Conservation (phyloP, 148 eudicot species). For the Silene latifolia region DNA sequence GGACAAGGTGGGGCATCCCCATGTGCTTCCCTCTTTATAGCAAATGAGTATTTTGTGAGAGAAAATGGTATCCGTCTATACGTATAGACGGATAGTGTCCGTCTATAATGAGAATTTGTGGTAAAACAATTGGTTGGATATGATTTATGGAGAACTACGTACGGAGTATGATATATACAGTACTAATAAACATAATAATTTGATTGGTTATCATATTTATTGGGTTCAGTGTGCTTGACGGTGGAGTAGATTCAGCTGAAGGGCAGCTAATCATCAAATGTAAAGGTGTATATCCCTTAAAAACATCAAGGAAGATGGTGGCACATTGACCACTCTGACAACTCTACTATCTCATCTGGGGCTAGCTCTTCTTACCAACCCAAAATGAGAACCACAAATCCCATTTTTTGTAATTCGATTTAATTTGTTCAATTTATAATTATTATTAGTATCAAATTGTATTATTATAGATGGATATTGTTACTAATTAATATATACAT, state of each 20-base stretch:
- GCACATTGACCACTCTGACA: slow-evolving; percentile 39
- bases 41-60: too few relatives aligned
- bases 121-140: too few relatives aligned
- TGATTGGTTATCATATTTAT: too few relatives aligned
- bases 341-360: slow-evolving; percentile 42
- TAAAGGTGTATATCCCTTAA: neutral
- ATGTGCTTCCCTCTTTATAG: too few relatives aligned
- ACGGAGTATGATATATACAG: too few relatives aligned
- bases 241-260: slow-evolving; percentile 60
- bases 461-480: neutral
- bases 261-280: slow-evolving; percentile 7
- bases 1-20: too few relatives aligned
- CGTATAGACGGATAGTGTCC: too few relatives aligned
- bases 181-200: too few relatives aligned
- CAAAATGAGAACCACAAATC: slow-evolving; percentile 13
- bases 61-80: too few relatives aligned
- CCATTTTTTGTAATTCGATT: slow-evolving; percentile 18
- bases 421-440: slow-evolving; percentile 17
- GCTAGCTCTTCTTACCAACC: slow-evolving; percentile 21
- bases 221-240: slow-evolving; percentile 60
- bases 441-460: slow-evolving; percentile 15
- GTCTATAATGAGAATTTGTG: too few relatives aligned
- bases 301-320: slow-evolving; percentile 15
- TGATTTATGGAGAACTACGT: too few relatives aligned
- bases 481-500: slow-evolving; percentile 11